A percentile compares a stretch with the other conserved stretches of the same genome.
These are phyloP conservation scores for Leccinum angustisporum DNA, from an alignment of 1,284 basidiomycete genomes.

Conservation along the genomic window DNA sequence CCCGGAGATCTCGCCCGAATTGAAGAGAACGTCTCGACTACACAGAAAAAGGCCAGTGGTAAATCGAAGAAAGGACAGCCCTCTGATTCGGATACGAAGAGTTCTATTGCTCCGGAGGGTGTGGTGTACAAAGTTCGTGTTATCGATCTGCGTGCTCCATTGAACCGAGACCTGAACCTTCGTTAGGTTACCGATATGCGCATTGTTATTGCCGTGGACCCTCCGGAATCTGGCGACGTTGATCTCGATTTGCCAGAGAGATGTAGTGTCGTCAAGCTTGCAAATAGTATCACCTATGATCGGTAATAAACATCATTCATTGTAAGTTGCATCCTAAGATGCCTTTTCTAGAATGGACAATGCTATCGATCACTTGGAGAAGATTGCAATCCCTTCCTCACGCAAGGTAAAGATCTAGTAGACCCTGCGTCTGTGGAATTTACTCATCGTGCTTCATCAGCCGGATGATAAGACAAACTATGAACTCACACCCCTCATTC, in stretches of 20 bases:
- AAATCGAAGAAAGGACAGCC: slow-evolving; percentile 45
- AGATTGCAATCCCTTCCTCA: slow-evolving; percentile 36
- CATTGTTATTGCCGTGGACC: slow-evolving; percentile 75
- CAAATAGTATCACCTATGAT: slow-evolving; percentile 90
- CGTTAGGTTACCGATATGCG: slow-evolving; percentile 71
- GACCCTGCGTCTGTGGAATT: slow-evolving; percentile 12
- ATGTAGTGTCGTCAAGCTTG: slow-evolving; percentile 83
- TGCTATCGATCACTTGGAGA: slow-evolving; percentile 66
- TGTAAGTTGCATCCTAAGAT: neutral
- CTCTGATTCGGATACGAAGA: slow-evolving; percentile 38
- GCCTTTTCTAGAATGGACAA: slow-evolving; percentile 71
- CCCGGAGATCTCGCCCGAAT: slow-evolving; percentile 83
- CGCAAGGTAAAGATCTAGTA: slow-evolving; percentile 17
- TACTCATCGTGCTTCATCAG: slow-evolving; percentile 20
- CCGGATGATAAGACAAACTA: slow-evolving; percentile 42
- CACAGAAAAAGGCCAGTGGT: slow-evolving; percentile 43
- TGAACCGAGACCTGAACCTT: neutral
- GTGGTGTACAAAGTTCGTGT: slow-evolving; percentile 74
- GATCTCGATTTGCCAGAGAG: slow-evolving; percentile 82
- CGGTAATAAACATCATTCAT: slow-evolving; percentile 47
- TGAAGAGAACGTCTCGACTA: slow-evolving; percentile 60
- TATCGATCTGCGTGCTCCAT: neutral
- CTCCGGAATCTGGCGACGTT: slow-evolving; percentile 53
- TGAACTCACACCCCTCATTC: slow-evolving; percentile 51
- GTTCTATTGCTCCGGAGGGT: slow-evolving; percentile 55